Evolutionary conservation across 306 rosid genomes (phyloP), one percentile per base, ranked within the genome.

Genomic region (Cotoneaster glaucophyllus): DNA sequence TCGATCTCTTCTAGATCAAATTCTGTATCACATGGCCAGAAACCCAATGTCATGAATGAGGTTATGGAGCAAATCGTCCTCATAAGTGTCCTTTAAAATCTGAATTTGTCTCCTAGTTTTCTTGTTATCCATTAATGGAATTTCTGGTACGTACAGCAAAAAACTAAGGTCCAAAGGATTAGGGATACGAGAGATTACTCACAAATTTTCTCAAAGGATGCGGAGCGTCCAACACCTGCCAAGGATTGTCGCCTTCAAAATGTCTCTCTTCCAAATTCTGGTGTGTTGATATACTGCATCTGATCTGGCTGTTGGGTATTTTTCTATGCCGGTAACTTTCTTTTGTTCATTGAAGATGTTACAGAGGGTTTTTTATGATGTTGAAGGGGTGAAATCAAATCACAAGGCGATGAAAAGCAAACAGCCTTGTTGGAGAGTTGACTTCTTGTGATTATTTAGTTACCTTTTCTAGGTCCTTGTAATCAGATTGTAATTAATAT

Each of bases 101-200:
- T 65, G 43, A n/a, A 50, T 32, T 18, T 2, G 52, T 54, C 37
- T 54, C 57, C 70, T 73, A 50, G 24, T 50, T 68, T 59, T n/a
- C 50, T 65, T 71, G 7, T 43, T 81, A 45, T 22, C 17, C 77
- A 61, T 70, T 71, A 64, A 67, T 75, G 76, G 61, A 54, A 83
- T 64, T 34, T 71, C 58, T 77, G 69, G 74, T 68, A 64, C 48
- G 19, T 80, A 76, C 96, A 94, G 97, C 62, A 48, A 69, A 72
- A 82, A 69, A 76, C 66, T 70, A 88, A 85, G 79, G 93, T 84
- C 63, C 88, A 92, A 84, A 88, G 84, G 75, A 87, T 90, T 4
- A 94, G 92, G 86, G 84, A 81, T 79, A 92, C 91, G 3, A 88
- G 98, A 80, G 98, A 94, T 80, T 94, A 94, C 80, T 90, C 98